These are phyloP conservation scores for Pythium sp. DNA, from an alignment of 352 stramenopile genomes.

Conservation along the genomic window DNA sequence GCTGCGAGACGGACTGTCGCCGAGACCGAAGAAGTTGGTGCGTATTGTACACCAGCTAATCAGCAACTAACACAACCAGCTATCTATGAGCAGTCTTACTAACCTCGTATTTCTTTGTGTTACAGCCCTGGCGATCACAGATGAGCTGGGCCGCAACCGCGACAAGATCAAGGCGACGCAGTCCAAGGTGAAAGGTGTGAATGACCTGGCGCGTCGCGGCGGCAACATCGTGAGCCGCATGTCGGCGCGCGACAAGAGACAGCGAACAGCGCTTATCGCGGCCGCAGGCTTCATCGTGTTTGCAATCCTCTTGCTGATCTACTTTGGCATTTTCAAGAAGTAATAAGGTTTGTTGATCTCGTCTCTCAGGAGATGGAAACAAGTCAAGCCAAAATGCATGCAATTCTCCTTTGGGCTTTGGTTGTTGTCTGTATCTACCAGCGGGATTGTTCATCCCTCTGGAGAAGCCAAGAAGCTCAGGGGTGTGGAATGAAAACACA, in stretches of 20 bases:
- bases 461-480: neutral
- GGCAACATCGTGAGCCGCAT: conserved; percentile 84
- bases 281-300: conserved; percentile 78
- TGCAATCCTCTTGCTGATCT: conserved; percentile 84
- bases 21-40: conserved; percentile 86
- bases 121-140: conserved; percentile 67
- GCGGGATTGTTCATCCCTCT: too few species aligned
- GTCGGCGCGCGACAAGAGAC: conserved; percentile 81
- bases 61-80: too few species aligned
- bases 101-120: neutral
- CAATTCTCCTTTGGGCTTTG: conserved; percentile 8
- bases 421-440: neutral
- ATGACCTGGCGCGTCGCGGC: conserved; percentile 79
- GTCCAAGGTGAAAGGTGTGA: conserved; percentile 80
- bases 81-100: neutral
- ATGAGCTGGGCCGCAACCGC: conserved; percentile 79
- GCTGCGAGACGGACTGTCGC: conserved; percentile 74
- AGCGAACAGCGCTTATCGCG: conserved; percentile 64
- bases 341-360: conserved; percentile 20
- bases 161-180: conserved; percentile 86
- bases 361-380: neutral
- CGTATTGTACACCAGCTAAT: conserved; percentile 15
- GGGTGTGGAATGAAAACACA: neutral
- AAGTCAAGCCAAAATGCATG: conserved; percentile 1
- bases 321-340: conserved; percentile 89